Evolutionary conservation across 768 basidiomycete species (phyloP).

Genomic region (Mycena vitilis): DNA sequence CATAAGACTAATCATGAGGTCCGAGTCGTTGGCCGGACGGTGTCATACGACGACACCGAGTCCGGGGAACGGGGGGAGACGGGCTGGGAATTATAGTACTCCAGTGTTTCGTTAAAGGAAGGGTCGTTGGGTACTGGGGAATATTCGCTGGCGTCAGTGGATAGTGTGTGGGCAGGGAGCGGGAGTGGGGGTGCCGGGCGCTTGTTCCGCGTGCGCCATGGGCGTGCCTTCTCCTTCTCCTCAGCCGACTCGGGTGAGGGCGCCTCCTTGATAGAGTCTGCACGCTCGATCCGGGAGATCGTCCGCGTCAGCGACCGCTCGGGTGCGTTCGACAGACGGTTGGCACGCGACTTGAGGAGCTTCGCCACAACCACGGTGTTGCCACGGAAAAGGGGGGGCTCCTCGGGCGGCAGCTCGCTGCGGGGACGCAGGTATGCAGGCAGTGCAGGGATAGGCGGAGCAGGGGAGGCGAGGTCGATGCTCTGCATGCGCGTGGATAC

Average conservation of each 20-base stretch:
- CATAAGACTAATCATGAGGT: background rate
- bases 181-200: background rate
- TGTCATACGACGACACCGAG: conserved; percentile 15
- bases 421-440: conserved; percentile 17
- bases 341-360: conserved; percentile 34
- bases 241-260: conserved; percentile 2
- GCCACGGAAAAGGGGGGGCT: conserved; percentile 26
- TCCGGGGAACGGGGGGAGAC: conserved; percentile 10
- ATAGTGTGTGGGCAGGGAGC: background rate
- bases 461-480: conserved; percentile 14
- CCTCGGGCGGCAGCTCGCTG: conserved; percentile 28
- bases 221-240: background rate
- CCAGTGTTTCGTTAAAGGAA: conserved; percentile 18
- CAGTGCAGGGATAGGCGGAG: conserved; percentile 22
- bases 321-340: background rate
- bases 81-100: conserved; percentile 18
- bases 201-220: background rate
- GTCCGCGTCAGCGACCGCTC: conserved; percentile 25
- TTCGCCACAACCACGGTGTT: conserved; percentile 26
- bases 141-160: background rate
- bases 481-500: conserved; percentile 23
- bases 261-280: conserved; percentile 30
- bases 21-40: conserved; percentile 6
- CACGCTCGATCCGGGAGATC: conserved; percentile 31
- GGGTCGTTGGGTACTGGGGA: background rate